These are phyloP conservation scores for Umbellularia californica DNA, from an alignment of 164 flowering plant genomes.

Conservation along the genomic window DNA sequence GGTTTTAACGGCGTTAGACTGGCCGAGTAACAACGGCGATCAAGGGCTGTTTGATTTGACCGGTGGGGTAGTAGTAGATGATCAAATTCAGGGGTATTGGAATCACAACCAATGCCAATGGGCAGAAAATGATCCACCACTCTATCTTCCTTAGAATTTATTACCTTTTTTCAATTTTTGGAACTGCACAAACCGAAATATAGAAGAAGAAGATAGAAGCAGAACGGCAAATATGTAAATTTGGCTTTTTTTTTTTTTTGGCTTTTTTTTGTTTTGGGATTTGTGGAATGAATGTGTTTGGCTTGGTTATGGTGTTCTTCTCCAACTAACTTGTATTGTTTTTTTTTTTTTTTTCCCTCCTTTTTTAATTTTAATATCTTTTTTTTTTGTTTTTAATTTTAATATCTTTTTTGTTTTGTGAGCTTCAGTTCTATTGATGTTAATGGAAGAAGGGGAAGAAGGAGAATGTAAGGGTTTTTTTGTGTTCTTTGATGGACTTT, in stretches of 20 bases:
- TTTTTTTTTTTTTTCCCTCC: background rate
- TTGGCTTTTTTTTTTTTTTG: constrained; percentile 4
- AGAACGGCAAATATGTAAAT: constrained; percentile 14
- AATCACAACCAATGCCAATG: constrained; percentile 44
- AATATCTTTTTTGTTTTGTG: background rate
- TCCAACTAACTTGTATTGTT: constrained; percentile 6
- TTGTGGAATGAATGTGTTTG: constrained; percentile 3
- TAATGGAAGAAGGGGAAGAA: background rate
- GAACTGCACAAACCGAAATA: constrained; percentile 4
- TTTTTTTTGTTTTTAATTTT: too few relatives aligned
- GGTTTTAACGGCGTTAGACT: constrained; percentile 39
- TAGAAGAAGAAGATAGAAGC: background rate
- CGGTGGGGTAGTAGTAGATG: constrained; percentile 41
- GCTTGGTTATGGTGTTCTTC: constrained; percentile 9
- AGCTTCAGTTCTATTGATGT: too few relatives aligned
- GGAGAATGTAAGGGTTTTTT: background rate
- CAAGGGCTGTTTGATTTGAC: constrained; percentile 54
- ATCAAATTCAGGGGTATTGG: constrained; percentile 42
- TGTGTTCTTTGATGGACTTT: too few relatives aligned
- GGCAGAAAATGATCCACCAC: constrained; percentile 42
- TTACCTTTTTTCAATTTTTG: background rate
- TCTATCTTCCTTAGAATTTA: constrained; percentile 33
- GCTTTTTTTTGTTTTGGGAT: background rate
- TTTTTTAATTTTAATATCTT: too few relatives aligned
- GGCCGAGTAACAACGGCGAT: constrained; percentile 42